Evolutionary conservation across 2,329 filamentous ascomycete genomes (phyloP), one percentile per base, ranked within the genome.

Genomic region (Blastomyces percursus): DNA sequence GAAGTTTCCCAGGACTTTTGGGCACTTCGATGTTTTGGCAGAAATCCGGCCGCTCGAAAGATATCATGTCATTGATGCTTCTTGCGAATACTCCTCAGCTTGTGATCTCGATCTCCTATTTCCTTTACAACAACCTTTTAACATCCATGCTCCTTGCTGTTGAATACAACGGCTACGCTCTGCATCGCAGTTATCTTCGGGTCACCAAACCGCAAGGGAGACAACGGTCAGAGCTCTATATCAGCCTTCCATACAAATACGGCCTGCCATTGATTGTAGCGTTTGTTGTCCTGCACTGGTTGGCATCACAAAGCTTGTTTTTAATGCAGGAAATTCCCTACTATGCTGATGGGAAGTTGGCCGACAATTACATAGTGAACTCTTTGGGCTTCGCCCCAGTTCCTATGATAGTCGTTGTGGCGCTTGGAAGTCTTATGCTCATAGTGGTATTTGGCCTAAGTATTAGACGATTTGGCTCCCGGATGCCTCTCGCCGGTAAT

Each of bases 221-320:
- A 12, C 79, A 82, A 66, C 71, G 76, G 3, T 75, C 72, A 0
- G 79, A 72, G 3, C 80, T 79, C 64, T 78, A 75, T 56, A 75
- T 82, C 12, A 74, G 73, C 2, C 65, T 83, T 2, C 80, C 80
- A 1, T 75, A 77, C 46, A 71, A 71, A 19, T 82, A 79, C 61
- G 74, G 73, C 0, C 60, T 81, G 0, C 76, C 79, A 0, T 66
- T 81, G 1, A 69, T 76, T 1, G 63, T 67, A 0, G 64, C 67
- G 1, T 75, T 72, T 1, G 72, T 69, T 0, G 3, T 78, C 1
- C 68, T 81, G 61, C 79, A 82, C 65, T 82, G 79, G 79, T 70
- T 82, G 5, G 71, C 80, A 3, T 82, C 79, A 0, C 78, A 80
- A 63, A 76, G 74, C 52, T 63, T 81, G 1, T 82, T 80, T 67